Evolutionary conservation across 441 rosid genomes (phyloP), one percentile per base, ranked within the genome.

Genomic region (Euphorbia schlechtendalii): DNA sequence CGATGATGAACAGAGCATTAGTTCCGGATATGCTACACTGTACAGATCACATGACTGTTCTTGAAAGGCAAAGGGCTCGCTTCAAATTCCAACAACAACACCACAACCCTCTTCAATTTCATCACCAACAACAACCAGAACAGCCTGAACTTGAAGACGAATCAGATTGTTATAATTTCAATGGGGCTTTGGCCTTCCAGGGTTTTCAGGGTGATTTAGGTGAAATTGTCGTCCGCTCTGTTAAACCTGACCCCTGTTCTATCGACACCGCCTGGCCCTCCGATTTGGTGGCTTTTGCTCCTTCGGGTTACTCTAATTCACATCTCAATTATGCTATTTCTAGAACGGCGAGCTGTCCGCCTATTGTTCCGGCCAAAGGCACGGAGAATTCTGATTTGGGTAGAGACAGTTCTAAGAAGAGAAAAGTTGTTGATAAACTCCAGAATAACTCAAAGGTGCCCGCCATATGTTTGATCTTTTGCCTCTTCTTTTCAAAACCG

Each of bases 51-150:
- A 61, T 77, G 82, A 85, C 89, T 0, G 86, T 84, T 62, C 77
- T 86, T 30, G 92, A 88, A 52, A 73, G 92, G 58, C 96, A 84
- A 73, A 75, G 80, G 56, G 78, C 80, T 72, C 70, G 77, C 40
- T 61, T 67, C 69, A 76, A 73, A 63, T 77, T 81, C 78, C 78
- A 77, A 25, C 77, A 54, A 27, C 74, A 63, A 13, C 51, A 58
- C 32, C 73, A 68, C 17, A 72, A 58, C 8, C 71, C 54, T 3
- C 46, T 51, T 9, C 69, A 46, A 3, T 68, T 20, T 2, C 69
- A 67, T 1, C 2, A 40, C 17, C 71, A 62, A 49, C 61, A 60
- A 48, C 69, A 59, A 20, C n/a, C n/a, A n/a, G n/a, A n/a, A n/a
- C n/a, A n/a, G n/a, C n/a, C n/a, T n/a, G n/a, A n/a, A n/a, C n/a